Evolutionary conservation across 345 rosid genomes (phyloP).

Genomic region (Lumnitzera racemosa): DNA sequence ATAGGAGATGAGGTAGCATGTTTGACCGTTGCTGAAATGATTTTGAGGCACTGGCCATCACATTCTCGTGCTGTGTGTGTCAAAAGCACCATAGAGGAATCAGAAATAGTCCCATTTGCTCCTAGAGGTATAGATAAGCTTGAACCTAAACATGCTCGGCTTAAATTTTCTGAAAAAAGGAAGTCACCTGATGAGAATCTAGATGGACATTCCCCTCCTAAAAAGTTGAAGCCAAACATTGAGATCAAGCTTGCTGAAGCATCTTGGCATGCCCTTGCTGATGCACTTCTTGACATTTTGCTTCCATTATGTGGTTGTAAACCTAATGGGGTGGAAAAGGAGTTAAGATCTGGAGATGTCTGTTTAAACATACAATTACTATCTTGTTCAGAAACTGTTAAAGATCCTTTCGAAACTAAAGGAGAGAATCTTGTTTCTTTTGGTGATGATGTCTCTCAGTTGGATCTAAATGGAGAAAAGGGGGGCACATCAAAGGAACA

Average conservation of each 20-base stretch:
- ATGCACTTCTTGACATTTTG: slow-evolving; percentile 62
- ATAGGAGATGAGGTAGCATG: slow-evolving; percentile 98
- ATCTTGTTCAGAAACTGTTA: slow-evolving; percentile 29
- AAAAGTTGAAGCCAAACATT: slow-evolving; percentile 48
- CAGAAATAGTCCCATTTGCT: slow-evolving; percentile 69
- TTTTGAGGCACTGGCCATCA: slow-evolving; percentile 97
- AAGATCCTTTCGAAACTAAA: slow-evolving; percentile 34
- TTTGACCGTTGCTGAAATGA: slow-evolving; percentile 84
- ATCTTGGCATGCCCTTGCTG: slow-evolving; percentile 65
- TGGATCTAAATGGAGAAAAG: slow-evolving; percentile 43
- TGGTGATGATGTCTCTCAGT: slow-evolving; percentile 31
- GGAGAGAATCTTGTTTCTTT: slow-evolving; percentile 20
- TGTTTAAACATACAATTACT: slow-evolving; percentile 45
- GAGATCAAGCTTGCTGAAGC: slow-evolving; percentile 52
- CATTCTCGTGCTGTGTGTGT: slow-evolving; percentile 93
- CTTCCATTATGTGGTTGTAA: slow-evolving; percentile 35
- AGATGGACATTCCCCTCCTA: slow-evolving; percentile 37
- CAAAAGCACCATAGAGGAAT: slow-evolving; percentile 65
- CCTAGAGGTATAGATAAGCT: slow-evolving; percentile 95
- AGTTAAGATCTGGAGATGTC: slow-evolving; percentile 62
- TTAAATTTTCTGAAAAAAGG: slow-evolving; percentile 84
- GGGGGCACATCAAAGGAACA: slow-evolving; percentile 40
- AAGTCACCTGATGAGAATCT: slow-evolving; percentile 47
- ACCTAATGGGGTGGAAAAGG: slow-evolving; percentile 23
- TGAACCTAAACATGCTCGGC: slow-evolving; percentile 74